A percentile compares a stretch with the other conserved stretches of the same genome.
Conservation (phyloP, 768 basidiomycete species). For the Leccinum broughii region DNA sequence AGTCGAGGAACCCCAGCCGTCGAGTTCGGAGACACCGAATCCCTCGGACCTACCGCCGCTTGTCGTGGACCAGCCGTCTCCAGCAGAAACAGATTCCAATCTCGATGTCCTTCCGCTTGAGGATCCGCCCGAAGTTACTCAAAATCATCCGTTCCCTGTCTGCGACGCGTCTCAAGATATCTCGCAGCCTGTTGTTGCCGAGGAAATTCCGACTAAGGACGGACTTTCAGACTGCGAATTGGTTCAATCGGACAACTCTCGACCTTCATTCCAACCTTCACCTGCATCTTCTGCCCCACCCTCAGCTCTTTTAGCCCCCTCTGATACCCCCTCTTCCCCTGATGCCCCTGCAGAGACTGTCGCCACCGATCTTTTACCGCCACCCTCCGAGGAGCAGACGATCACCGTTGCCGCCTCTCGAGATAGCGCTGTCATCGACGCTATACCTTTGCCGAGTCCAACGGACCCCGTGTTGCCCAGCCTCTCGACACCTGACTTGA, state of each 20-base stretch:
- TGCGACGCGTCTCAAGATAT: slow-evolving; percentile 5
- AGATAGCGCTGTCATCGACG: neutral
- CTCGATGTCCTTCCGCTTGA: neutral
- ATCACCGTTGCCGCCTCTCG: slow-evolving; percentile 2
- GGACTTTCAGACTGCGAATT: slow-evolving; percentile 14
- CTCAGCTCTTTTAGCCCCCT: neutral
- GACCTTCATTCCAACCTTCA: slow-evolving; percentile 1
- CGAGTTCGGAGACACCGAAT: slow-evolving; percentile 2
- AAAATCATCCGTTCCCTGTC: neutral
- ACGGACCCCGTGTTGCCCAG: slow-evolving; percentile 3
- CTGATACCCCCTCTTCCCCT: neutral
- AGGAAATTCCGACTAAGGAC: slow-evolving; percentile 7
- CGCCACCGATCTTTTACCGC: neutral
- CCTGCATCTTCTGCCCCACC: neutral
- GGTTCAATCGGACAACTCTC: slow-evolving; percentile 14
- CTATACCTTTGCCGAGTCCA: slow-evolving; percentile 8
- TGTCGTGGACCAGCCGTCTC: neutral
- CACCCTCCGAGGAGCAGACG: slow-evolving; percentile 1
- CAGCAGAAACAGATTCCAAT: neutral
- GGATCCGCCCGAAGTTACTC: slow-evolving; percentile 1
- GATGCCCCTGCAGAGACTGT: neutral
- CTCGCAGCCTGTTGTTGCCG: slow-evolving; percentile 2
- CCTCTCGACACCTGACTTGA: slow-evolving; percentile 10
- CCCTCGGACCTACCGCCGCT: slow-evolving; percentile 2
- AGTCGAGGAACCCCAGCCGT: slow-evolving; percentile 6